Evolutionary conservation across 192 early-diverging fungal genomes (phyloP).

Genomic region (Coemansia sp.): DNA sequence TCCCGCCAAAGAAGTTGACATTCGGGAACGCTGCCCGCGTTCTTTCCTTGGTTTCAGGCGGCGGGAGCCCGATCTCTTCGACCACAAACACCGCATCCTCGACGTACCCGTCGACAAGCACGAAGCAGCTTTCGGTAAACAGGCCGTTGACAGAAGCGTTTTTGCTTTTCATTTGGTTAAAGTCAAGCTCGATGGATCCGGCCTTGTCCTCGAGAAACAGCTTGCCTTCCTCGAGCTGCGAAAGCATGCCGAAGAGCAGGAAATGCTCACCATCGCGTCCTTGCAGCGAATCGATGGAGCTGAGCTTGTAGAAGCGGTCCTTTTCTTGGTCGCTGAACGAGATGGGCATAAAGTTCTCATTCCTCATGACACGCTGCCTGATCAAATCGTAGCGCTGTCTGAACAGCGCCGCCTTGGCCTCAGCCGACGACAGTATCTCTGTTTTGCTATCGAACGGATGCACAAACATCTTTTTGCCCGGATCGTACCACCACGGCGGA

Average conservation of each 20-base stretch:
- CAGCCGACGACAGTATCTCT: constrained; percentile 61
- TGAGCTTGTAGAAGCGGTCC: constrained; percentile 46
- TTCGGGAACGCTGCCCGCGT: constrained; percentile 40
- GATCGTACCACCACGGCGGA: constrained; percentile 66
- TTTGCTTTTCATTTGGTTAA: constrained; percentile 55
- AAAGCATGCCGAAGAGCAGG: constrained; percentile 86
- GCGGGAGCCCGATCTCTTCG: constrained; percentile 72
- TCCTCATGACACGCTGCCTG: constrained; percentile 74
- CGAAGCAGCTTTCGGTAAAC: constrained; percentile 84
- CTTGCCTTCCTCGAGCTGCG: constrained; percentile 75
- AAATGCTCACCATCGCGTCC: constrained; percentile 66
- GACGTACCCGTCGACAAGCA: constrained; percentile 79
- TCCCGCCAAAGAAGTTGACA: constrained; percentile 51
- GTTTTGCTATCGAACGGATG: constrained; percentile 22
- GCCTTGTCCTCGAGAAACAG: constrained; percentile 84
- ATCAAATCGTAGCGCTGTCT: constrained; percentile 78
- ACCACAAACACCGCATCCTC: constrained; percentile 71
- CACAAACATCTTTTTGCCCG: constrained; percentile 65
- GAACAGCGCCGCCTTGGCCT: constrained; percentile 65
- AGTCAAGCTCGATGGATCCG: constrained; percentile 72
- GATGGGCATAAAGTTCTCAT: constrained; percentile 73
- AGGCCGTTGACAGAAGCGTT: constrained; percentile 59
- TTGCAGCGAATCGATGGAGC: constrained; percentile 76
- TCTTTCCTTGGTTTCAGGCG: constrained; percentile 60
- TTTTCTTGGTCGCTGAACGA: constrained; percentile 56